Evolutionary conservation across 2,329 filamentous ascomycete species (phyloP).

Genomic region (Hymenoscyphus salicellus): DNA sequence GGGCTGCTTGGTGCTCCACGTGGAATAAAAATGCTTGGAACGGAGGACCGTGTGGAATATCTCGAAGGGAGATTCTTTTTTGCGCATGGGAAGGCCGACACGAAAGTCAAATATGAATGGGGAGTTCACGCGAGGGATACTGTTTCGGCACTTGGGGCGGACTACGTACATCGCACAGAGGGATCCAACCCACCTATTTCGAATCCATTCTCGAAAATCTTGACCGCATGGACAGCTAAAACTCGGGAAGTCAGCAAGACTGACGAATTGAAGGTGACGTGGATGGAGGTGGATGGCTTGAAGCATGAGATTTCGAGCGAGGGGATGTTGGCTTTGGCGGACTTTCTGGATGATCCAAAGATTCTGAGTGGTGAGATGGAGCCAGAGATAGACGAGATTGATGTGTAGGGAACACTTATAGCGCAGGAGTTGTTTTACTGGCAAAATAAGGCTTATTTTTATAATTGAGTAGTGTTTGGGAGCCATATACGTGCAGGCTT

Average conservation of each 20-base stretch:
- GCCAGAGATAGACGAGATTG: not conserved
- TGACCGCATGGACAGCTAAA: no score
- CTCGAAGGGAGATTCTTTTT: conserved; percentile 8
- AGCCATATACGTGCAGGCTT: no score
- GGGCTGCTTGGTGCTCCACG: conserved; percentile 2
- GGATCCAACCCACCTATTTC: no score
- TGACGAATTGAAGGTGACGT: not conserved
- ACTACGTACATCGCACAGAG: not conserved
- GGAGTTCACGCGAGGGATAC: conserved; percentile 20
- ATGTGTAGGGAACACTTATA: no score
- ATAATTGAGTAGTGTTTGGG: no score
- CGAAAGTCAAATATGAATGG: conserved; percentile 27
- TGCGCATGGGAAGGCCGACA: conserved; percentile 26
- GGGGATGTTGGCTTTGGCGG: conserved; percentile 20
- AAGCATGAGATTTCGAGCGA: conserved; percentile 21
- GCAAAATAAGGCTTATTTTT: no score
- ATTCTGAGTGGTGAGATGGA: not conserved
- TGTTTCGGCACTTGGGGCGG: conserved; percentile 3
- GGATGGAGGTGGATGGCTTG: not conserved
- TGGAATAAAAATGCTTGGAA: not conserved
- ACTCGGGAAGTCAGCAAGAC: conserved; percentile 8
- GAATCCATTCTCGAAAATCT: no score
- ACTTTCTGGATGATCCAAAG: conserved; percentile 12
- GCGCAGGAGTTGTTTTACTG: not conserved
- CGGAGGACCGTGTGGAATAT: not conserved